Evolutionary conservation across 495 filamentous ascomycete species (phyloP), one percentile per base, ranked within the genome.

Genomic region (Neurospora sp.): DNA sequence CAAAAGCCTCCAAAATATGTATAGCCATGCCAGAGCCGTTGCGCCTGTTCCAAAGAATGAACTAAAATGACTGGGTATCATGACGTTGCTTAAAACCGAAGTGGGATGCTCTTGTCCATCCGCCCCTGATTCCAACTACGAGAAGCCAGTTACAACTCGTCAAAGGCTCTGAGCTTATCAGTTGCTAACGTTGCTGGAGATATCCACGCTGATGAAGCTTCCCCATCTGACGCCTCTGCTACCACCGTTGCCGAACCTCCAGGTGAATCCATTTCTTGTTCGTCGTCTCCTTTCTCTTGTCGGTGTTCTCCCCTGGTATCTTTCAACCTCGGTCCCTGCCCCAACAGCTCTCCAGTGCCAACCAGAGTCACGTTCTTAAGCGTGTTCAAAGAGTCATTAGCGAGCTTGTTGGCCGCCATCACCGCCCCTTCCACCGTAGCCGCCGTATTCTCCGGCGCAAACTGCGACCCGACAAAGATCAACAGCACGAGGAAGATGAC

Each of bases 401-500:
- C 78, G 45, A 74, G 41, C 10, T 59, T 69, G 5, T 7, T 38
- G 5, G 35, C 68, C n/a, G 37, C 37, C 40, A 22, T 31, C 14
- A 41, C 68, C 40, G 35, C 68, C 40, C 37, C 68, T 69, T 38
- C 68, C 39, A 68, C 39, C 40, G 27, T 71, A 37, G 38, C 70
- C 20, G 76, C 78, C 10, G 74, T 8, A n/a, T 71, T 70, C 27
- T 76, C 75, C 8, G 81, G 70, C 8, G 72, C 76, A 70, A 84
- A 84, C 74, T 84, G 81, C 8, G 80, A 78, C 27, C 81, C 79
- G 17, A 83, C 48, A 40, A 85, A 74, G 40, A 86, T 71, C 41
- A 84, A 71, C 9, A 87, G 74, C 20, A 89, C 42, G 6, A 84
- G 82, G 41, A 88, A 78, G 17, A 84, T 71, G 53, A 87, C 69